A percentile compares a stretch with the other conserved stretches of the same genome.
Evolutionary conservation across 257 asterid species (phyloP).

Genomic region (Salvia hispanica): DNA sequence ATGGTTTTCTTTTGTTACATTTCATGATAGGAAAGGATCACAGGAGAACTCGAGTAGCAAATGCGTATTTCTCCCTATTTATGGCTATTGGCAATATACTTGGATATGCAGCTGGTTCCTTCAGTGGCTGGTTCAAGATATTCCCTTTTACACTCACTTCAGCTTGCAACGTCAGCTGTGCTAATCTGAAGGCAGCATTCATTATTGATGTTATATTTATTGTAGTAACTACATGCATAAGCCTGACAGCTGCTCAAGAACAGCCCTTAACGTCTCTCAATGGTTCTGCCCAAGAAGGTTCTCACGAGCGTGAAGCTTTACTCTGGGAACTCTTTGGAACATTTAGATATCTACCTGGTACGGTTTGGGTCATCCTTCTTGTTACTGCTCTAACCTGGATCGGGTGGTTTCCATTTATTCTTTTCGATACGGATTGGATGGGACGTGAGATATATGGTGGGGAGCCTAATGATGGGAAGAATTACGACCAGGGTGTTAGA

Average conservation of each 20-base stretch:
- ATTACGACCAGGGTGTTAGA: constrained; percentile 71
- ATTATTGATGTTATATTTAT: constrained; percentile 67
- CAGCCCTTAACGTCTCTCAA: constrained; percentile 46
- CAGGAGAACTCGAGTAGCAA: constrained; percentile 82
- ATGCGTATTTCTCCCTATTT: constrained; percentile 73
- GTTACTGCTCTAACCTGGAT: constrained; percentile 83
- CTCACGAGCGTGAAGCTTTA: constrained; percentile 68
- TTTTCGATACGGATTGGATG: constrained; percentile 93
- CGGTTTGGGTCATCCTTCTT: constrained; percentile 74
- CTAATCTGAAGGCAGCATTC: constrained; percentile 87
- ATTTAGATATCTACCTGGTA: constrained; percentile 60
- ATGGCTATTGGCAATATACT: constrained; percentile 89
- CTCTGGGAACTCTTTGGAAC: constrained; percentile 81
- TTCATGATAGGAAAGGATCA: constrained; percentile 64
- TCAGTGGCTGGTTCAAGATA: constrained; percentile 74
- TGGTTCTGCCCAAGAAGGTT: constrained; percentile 40
- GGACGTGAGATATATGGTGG: constrained; percentile 93
- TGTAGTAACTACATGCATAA: constrained; percentile 57
- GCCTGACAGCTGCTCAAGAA: constrained; percentile 70
- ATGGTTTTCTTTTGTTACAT: constrained; percentile 11
- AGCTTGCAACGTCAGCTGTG: constrained; percentile 75
- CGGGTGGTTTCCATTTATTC: constrained; percentile 87
- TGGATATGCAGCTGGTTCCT: constrained; percentile 87
- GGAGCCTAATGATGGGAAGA: constrained; percentile 69
- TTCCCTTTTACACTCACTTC: constrained; percentile 68